phyloP scores from a whole-genome alignment of 1,284 basidiomycete species.

The Trametes hirsuta region DNA sequence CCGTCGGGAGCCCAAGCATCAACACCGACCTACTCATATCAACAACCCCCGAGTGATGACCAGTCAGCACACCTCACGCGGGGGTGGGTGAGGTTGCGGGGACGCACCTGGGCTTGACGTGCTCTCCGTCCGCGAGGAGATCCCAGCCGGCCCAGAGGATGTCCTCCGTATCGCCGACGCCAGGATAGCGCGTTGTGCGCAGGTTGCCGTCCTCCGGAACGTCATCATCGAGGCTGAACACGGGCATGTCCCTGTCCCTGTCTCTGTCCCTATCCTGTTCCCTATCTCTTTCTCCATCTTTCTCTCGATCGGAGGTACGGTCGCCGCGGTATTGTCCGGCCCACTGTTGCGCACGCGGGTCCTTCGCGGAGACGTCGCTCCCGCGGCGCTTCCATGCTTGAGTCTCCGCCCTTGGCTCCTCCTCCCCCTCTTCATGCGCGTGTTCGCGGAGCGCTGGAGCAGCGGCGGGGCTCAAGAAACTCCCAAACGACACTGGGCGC shows the following conservation, averaged over 20 bases:
- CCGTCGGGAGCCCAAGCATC: slow-evolving; percentile 58
- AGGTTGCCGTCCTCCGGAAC: slow-evolving; percentile 24
- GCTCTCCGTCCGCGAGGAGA: slow-evolving; percentile 22
- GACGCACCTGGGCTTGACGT: slow-evolving; percentile 34
- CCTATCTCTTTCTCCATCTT: no score
- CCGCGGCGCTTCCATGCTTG: slow-evolving; percentile 24
- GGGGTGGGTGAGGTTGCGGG: no score
- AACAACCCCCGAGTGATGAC: background rate
- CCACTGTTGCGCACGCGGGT: background rate
- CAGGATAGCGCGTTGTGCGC: slow-evolving; percentile 32
- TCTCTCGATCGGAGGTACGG: no score
- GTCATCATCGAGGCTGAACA: slow-evolving; percentile 37
- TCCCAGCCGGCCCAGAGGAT: slow-evolving; percentile 41
- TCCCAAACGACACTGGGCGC: slow-evolving; percentile 51
- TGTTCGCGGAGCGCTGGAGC: slow-evolving; percentile 15
- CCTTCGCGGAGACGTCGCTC: slow-evolving; percentile 25
- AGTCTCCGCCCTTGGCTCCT: background rate
- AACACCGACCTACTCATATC: slow-evolving; percentile 51
- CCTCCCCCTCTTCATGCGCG: background rate
- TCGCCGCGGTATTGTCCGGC: background rate
- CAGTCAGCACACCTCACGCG: background rate
- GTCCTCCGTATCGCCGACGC: slow-evolving; percentile 33
- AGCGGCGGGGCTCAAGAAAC: slow-evolving; percentile 36
- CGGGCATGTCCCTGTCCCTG: slow-evolving; percentile 22
- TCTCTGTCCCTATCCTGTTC: no score